Conservation (phyloP, 139 green algal genomes). For the Eudorina sp. region DNA sequence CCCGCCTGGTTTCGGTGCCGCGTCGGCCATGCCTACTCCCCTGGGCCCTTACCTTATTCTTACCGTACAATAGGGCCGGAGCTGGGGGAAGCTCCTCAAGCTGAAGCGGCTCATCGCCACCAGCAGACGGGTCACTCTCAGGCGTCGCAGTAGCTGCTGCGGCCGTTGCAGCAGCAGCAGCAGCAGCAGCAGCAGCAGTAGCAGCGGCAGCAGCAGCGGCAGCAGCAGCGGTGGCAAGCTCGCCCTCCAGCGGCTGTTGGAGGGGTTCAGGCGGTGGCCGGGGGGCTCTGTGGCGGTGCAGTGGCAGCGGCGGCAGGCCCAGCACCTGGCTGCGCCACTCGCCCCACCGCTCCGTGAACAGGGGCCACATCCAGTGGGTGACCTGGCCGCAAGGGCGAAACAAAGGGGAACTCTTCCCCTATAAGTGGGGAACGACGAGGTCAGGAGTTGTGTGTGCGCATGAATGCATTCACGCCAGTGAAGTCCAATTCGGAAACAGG, state of each 20-base stretch:
- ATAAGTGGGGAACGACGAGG: no score
- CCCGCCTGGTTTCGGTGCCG: background rate
- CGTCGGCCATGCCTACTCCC: background rate
- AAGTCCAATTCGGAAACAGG: no score
- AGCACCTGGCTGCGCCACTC: constrained; percentile 66
- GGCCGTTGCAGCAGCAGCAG: constrained; percentile 52
- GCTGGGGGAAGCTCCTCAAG: constrained; percentile 30
- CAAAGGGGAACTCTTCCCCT: no score
- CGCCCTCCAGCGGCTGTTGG: no score
- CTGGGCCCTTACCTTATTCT: background rate
- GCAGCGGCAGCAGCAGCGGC: constrained; percentile 63
- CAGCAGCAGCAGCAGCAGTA: constrained; percentile 64
- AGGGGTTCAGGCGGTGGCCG: no score
- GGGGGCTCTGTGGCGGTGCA: constrained; percentile 29
- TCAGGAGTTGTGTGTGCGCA: no score
- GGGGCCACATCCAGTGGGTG: constrained; percentile 85
- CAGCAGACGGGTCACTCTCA: no score
- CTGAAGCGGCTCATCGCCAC: background rate
- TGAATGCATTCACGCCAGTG: no score
- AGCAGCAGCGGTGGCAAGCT: no score
- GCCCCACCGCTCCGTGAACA: constrained; percentile 79
- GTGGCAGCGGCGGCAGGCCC: constrained; percentile 60
- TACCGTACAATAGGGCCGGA: constrained; percentile 63
- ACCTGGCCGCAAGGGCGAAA: no score
- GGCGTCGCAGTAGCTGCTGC: no score